Percentiles rank a stretch among this genome's conserved stretches.
Evolutionary conservation across 305 asterid species (phyloP).

Genomic region (Stenogyne calaminthoides): DNA sequence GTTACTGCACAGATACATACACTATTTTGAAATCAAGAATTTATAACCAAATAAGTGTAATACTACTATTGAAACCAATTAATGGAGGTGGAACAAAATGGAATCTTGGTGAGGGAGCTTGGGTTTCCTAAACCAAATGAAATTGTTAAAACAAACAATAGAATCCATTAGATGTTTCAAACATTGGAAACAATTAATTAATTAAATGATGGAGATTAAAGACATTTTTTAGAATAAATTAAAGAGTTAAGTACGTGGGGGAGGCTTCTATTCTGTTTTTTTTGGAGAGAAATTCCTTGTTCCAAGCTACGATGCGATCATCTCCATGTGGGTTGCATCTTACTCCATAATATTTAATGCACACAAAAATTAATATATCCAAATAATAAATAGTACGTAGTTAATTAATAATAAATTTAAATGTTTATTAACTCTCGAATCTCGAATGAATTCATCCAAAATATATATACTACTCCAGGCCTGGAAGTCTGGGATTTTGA

Average conservation of each 20-base stretch:
- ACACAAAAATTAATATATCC: constrained; percentile 13
- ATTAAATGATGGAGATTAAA: neutral
- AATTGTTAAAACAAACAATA: neutral
- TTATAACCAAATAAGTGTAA: neutral
- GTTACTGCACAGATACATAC: neutral
- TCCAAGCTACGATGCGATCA: constrained; percentile 43
- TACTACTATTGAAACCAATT: neutral
- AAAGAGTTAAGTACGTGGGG: constrained; percentile 39
- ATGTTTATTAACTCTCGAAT: constrained; percentile 44
- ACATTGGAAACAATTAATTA: constrained; percentile 13
- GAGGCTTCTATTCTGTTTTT: constrained; percentile 58
- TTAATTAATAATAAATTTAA: neutral
- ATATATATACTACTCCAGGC: constrained; percentile 44
- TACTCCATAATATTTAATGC: constrained; percentile 31
- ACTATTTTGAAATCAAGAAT: neutral
- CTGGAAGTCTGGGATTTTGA: constrained; percentile 52
- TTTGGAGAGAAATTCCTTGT: constrained; percentile 39
- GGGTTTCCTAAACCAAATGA: constrained; percentile 21
- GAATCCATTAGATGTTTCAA: neutral
- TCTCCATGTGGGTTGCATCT: constrained; percentile 52
- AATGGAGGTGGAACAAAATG: neutral
- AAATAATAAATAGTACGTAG: neutral
- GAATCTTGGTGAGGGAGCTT: constrained; percentile 14
- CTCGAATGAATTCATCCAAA: constrained; percentile 45
- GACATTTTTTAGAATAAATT: constrained; percentile 15